Evolutionary conservation across 129 eudicot species (phyloP), one percentile per base, ranked within the genome.

Genomic region (Helianthus tuberosus): DNA sequence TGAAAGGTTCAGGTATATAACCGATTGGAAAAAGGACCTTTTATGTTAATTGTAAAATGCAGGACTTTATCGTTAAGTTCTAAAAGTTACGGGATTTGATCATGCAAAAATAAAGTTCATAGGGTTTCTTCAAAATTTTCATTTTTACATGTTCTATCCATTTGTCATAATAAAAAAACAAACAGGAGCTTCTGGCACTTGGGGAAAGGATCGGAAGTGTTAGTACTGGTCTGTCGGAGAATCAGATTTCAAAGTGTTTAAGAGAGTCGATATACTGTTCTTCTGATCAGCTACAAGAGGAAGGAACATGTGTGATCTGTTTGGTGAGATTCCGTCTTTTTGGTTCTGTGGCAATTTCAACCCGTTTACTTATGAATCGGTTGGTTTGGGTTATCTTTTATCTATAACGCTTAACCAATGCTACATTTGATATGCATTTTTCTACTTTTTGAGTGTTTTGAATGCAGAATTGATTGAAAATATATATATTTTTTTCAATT

Each of bases 141-240:
- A 16, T 27, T 46, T 29, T 12, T n/a, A 35, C 8, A 11, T 15
- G 59, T n/a, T n/a, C 41, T 32, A 29, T 83, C 11, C 36, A 3
- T 62, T 57, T 12, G 29, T 47, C 50, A 25, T 47, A 39, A 15
- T 71, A 8, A 35, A 52, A 51, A 15, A 72, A 73, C 20, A 52
- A 17, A 14, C 86, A 89, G 96, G 96, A 89, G 35, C 96, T 89
- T 41, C 92, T 89, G 64, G 96, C 81, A 11, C 84, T 88, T 3
- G 88, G 88, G 51, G 93, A 88, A 80, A 80, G 88, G 73, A 88
- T 88, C 66, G 96, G 96, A 67, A 79, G 64, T 66, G 96, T 89
- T 53, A 86, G 39, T 81, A 86, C 91, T 2, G 96, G 96, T 32
- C 65, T 89, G 68, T 77, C 89, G 8, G 91, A 81, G 48, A 85